Conservation (phyloP, 768 basidiomycete genomes). For the Collybiopsis confluens region DNA sequence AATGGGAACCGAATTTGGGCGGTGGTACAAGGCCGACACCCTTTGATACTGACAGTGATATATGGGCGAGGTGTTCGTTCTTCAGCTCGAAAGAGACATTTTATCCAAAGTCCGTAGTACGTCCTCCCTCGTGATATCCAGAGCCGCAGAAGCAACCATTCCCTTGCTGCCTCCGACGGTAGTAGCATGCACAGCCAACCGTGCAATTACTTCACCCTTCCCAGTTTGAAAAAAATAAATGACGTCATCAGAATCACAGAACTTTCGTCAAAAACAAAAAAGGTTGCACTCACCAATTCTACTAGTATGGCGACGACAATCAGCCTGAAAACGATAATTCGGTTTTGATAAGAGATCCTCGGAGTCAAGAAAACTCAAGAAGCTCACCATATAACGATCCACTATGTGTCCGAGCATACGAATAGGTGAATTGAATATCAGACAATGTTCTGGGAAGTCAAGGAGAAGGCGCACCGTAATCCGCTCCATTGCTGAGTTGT, state of each 20-base stretch:
- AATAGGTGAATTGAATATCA: background rate
- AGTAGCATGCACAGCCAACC: slow-evolving; percentile 66
- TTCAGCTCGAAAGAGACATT: no score
- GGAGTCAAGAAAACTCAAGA: no score
- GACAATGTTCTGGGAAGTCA: slow-evolving; percentile 19
- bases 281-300: slow-evolving; percentile 60
- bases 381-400: slow-evolving; percentile 48
- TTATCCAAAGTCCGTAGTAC: slow-evolving; percentile 37
- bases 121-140: slow-evolving; percentile 31
- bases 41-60: no score
- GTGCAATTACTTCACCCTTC: slow-evolving; percentile 83
- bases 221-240: background rate
- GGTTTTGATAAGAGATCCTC: no score
- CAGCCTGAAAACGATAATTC: slow-evolving; percentile 57
- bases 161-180: slow-evolving; percentile 1
- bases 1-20: no score
- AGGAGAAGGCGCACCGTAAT: slow-evolving; percentile 65
- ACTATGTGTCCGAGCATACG: slow-evolving; percentile 8
- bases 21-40: no score
- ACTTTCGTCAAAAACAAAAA: no score
- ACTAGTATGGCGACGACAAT: slow-evolving; percentile 90
- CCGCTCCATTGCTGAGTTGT: slow-evolving; percentile 84
- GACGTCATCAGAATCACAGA: background rate
- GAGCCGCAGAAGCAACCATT: slow-evolving; percentile 6
- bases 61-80: no score